Conservation (phyloP, 1,284 basidiomycete species). For the Trichosporon sp. region DNA sequence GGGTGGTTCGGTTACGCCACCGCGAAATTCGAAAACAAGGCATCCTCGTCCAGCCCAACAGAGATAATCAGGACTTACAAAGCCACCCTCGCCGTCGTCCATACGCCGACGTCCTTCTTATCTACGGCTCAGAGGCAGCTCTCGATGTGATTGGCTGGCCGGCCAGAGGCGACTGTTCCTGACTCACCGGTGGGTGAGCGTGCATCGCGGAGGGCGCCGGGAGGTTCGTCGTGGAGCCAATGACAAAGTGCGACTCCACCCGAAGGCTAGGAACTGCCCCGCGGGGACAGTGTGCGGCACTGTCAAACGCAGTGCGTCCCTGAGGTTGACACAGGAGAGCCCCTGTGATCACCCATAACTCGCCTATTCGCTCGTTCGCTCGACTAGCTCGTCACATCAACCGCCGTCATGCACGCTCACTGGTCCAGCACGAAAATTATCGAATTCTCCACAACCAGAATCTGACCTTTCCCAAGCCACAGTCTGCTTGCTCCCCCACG, state of each 20-base stretch:
- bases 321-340: background rate
- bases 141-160: background rate
- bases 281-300: constrained; percentile 9
- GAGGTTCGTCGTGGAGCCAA: background rate
- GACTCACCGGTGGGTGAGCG: background rate
- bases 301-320: background rate
- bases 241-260: constrained; percentile 1
- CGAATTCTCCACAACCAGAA: background rate
- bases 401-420: too few species aligned
- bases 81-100: background rate
- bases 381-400: constrained; percentile 9
- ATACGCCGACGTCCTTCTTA: background rate
- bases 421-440: background rate
- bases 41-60: background rate
- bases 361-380: constrained; percentile 14
- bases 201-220: constrained; percentile 4
- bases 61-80: background rate
- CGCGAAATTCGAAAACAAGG: constrained; percentile 13
- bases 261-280: background rate
- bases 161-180: background rate
- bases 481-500: background rate
- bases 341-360: constrained; percentile 11
- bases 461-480: background rate
- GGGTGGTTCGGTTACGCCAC: constrained; percentile 8
- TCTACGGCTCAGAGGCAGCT: background rate